These are phyloP conservation scores for Aspergillus sergii DNA, from an alignment of 2,329 filamentous ascomycete genomes.

Conservation along the genomic window DNA sequence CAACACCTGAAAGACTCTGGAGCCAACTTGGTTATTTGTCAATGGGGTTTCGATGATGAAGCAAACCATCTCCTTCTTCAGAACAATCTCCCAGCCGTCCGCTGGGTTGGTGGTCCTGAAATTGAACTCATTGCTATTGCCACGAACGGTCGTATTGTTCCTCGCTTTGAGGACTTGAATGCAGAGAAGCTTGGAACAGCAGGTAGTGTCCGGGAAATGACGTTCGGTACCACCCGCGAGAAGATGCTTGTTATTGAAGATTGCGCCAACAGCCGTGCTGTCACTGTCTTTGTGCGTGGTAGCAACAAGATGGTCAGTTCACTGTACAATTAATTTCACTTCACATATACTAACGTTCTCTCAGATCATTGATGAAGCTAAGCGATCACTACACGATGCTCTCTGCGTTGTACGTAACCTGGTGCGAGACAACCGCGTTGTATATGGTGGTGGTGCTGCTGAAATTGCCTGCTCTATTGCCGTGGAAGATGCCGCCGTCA, in stretches of 20 bases:
- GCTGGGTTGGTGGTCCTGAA: constrained; percentile 97
- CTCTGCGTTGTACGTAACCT: constrained; percentile 97
- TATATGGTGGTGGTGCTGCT: constrained; percentile 94
- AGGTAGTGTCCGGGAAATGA: constrained; percentile 90
- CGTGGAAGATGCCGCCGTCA: constrained; percentile 90
- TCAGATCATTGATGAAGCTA: constrained; percentile 97
- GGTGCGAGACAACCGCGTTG: constrained; percentile 92
- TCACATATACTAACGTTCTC: constrained; percentile 11
- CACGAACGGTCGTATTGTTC: constrained; percentile 96
- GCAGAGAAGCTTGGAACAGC: constrained; percentile 88
- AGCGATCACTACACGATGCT: constrained; percentile 94
- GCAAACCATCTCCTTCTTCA: constrained; percentile 96
- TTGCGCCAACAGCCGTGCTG: constrained; percentile 94
- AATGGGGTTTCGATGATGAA: constrained; percentile 99
- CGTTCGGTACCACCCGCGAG: constrained; percentile 94
- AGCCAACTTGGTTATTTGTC: constrained; percentile 96
- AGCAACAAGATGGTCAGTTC: constrained; percentile 95
- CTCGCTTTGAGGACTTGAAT: constrained; percentile 91
- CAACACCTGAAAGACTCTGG: constrained; percentile 96
- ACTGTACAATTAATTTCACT: not conserved
- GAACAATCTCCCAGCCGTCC: constrained; percentile 91
- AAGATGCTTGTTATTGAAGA: constrained; percentile 99
- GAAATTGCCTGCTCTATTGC: constrained; percentile 97
- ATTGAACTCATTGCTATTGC: constrained; percentile 98
- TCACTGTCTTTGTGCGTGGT: constrained; percentile 93